A percentile compares a stretch with the other conserved stretches of the same genome.
Conservation (phyloP, 176 grass and related monocot genomes). For the Typha latifolia region DNA sequence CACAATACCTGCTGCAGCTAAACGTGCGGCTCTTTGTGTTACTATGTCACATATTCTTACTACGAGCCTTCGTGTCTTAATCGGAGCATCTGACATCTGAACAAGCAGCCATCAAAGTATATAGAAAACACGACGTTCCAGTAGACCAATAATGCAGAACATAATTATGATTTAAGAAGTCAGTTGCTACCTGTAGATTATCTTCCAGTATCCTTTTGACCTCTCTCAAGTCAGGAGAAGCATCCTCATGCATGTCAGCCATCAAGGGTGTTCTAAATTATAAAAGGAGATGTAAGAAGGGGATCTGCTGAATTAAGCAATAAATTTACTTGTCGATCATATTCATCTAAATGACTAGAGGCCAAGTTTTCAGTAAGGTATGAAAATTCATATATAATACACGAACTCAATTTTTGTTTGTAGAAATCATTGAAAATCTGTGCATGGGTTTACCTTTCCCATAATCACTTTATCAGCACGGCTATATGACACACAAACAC, state of each 20-base stretch:
- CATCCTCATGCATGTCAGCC: slow-evolving; percentile 16
- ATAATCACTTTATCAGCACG: too few species aligned
- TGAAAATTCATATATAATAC: too few species aligned
- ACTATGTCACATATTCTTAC: slow-evolving; percentile 74
- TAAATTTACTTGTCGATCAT: not conserved
- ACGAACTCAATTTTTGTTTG: too few species aligned
- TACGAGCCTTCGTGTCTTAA: slow-evolving; percentile 60
- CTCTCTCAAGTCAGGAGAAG: slow-evolving; percentile 11
- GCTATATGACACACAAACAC: too few species aligned
- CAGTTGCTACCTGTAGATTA: slow-evolving; percentile 4
- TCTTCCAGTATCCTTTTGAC: slow-evolving; percentile 4
- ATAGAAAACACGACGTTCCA: too few species aligned
- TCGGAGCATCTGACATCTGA: slow-evolving; percentile 43
- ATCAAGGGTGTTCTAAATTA: slow-evolving; percentile 9
- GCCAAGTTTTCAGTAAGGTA: too few species aligned
- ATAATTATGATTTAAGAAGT: not conserved
- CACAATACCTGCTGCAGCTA: slow-evolving; percentile 64
- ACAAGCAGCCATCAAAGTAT: not conserved
- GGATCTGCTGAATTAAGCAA: not conserved
- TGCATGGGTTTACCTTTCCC: too few species aligned
- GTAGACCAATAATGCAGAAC: not conserved
- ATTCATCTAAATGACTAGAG: not conserved
- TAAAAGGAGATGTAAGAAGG: not conserved
- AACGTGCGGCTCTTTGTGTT: slow-evolving; percentile 58
- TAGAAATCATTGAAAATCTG: too few species aligned